Conservation (phyloP, 1,284 basidiomycete species). For the Heliocybe sulcata region DNA sequence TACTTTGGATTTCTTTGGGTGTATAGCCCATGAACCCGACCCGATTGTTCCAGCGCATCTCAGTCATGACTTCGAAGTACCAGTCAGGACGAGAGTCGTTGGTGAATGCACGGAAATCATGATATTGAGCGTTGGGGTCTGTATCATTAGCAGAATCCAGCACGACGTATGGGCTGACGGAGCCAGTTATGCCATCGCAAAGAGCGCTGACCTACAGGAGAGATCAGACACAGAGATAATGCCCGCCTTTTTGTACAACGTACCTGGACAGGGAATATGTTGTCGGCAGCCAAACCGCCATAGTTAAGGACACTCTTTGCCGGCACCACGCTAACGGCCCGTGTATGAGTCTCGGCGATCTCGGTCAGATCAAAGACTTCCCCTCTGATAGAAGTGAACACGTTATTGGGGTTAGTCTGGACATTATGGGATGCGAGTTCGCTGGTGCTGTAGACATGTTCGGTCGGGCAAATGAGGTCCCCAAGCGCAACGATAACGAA, state of each 20-base stretch:
- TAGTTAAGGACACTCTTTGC: conserved; percentile 75
- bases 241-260: conserved; percentile 10
- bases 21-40: conserved; percentile 89
- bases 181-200: conserved; percentile 81
- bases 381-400: conserved; percentile 81
- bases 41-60: conserved; percentile 84
- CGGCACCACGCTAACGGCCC: conserved; percentile 71
- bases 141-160: conserved; percentile 78
- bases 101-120: conserved; percentile 88
- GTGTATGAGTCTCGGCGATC: conserved; percentile 54
- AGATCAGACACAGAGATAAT: neutral
- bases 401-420: conserved; percentile 60
- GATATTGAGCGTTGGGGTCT: conserved; percentile 78
- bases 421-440: conserved; percentile 76
- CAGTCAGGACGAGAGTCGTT: conserved; percentile 93
- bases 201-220: conserved; percentile 74
- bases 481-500: conserved; percentile 93
- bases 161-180: conserved; percentile 80
- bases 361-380: conserved; percentile 84
- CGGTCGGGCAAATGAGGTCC: conserved; percentile 86
- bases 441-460: conserved; percentile 79
- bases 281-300: conserved; percentile 71
- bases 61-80: conserved; percentile 92
- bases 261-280: conserved; percentile 92
- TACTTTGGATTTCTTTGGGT: conserved; percentile 66